Base-by-base conservation (phyloP, 2,329 filamentous ascomycete genomes). In the Xylaria sp. region DNA sequence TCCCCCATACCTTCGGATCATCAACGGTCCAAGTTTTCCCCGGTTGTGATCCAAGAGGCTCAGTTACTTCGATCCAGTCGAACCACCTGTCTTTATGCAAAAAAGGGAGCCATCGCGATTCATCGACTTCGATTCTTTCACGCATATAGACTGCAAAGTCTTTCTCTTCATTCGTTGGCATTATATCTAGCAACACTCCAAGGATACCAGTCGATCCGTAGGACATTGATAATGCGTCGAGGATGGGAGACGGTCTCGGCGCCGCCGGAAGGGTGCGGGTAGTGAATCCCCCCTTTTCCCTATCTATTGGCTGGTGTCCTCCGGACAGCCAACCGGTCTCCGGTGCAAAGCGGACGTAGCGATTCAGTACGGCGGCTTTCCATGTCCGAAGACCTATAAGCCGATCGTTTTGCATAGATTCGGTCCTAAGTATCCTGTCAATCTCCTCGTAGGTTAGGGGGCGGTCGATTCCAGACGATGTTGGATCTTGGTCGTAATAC, bases 41-140 rank as follows among this genome's bases (percentile, higher is more conserved):
- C 3, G 58, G 6, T 3, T 5, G 25, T n/a, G 15, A 3, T 6
- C 20, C 7, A n/a, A n/a, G 18, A 13, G 4, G 2, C 10, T 25
- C 8, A 4, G 34, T 5, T 1, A 43, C 45, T 18, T 66, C 8
- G 41, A 41, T 43, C 58, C 58, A 62, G 45, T 66, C 64, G 32
- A 41, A 66, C 64, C 64, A 66, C 41, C 52, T 58, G 7, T 30
- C n/a, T 25, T 60, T 67, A 0, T 48, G 53, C 13, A 63, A 46
- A 56, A 67, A 67, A 0, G 60, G 55, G 0, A 67, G 9, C 65
- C 65, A 67, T 12, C 15, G 15, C 18, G 12, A 41, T 25, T 67
- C 65, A 23, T 67, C 60, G 7, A 67, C n/a, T n/a, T 52, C 12
- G 18, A 66, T 66, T 46, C 58, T 66, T 23, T 59, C 52, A 6